Conservation (phyloP, 352 stramenopile genomes). For the Phytopythium kandeliae region DNA sequence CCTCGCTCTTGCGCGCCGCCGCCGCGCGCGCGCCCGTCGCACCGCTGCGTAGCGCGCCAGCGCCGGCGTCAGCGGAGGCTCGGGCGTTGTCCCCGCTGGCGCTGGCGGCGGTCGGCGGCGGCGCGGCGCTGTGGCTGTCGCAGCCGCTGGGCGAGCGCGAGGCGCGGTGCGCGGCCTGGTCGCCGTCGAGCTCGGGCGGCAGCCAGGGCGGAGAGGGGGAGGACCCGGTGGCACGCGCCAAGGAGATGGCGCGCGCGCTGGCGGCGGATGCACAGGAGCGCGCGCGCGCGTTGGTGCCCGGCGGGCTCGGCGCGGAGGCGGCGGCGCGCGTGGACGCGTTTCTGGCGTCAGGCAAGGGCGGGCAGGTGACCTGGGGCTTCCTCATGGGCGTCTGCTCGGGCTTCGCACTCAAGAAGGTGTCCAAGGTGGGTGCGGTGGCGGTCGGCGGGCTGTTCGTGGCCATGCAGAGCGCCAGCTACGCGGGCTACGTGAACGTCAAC, state of each 20-base stretch:
- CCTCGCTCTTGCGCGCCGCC: too few species aligned
- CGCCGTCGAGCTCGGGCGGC: conserved; percentile 12
- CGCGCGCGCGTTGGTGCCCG: conserved; percentile 31
- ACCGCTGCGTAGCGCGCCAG: too few species aligned
- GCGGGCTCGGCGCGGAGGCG: conserved; percentile 31
- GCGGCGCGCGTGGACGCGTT: conserved; percentile 58
- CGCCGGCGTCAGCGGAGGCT: too few species aligned
- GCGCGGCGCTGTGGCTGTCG: conserved; percentile 2
- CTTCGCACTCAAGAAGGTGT: conserved; percentile 89
- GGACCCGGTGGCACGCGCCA: conserved; percentile 47
- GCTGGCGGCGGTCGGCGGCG: background rate
- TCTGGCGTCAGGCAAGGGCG: conserved; percentile 52
- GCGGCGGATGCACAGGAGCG: conserved; percentile 26
- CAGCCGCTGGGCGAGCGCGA: conserved; percentile 7
- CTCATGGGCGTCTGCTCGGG: conserved; percentile 89
- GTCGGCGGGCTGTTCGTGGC: conserved; percentile 84
- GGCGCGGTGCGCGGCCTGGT: conserved; percentile 13
- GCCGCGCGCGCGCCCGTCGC: too few species aligned
- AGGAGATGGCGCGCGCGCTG: conserved; percentile 53
- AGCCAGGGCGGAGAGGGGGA: conserved; percentile 19
- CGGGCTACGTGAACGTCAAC: conserved; percentile 89
- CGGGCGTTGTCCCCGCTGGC: conserved; percentile 1
- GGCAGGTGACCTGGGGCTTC: conserved; percentile 87
- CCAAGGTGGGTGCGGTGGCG: conserved; percentile 82
- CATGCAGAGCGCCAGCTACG: conserved; percentile 86